Evolutionary conservation across 2,329 filamentous ascomycete genomes (phyloP), one percentile per base, ranked within the genome.

Genomic region (Sclerotinia glacialis): DNA sequence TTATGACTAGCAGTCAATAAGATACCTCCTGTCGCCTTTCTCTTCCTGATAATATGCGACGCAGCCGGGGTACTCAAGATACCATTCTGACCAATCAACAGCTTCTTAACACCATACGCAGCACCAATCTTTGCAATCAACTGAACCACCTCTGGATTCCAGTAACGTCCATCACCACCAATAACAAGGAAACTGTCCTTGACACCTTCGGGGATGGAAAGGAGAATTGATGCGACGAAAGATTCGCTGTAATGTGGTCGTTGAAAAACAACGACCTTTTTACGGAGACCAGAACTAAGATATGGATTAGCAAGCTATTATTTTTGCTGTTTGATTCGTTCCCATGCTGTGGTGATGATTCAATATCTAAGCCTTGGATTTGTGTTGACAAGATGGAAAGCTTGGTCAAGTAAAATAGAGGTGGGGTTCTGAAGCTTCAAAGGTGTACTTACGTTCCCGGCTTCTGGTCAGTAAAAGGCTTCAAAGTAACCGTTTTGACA

Each of bases 231-330:
- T 71, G 94, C 85, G 73, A 99, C 86, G 79, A 99, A 99, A 63
- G 94, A 88, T 82, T 99, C 95, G 80, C 92, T 93, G 85, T 99
- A 99, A 82, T 99, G 86, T 68, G 89, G 84, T 80, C 97, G 85
- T 80, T 99, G 92, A 85, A 99, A 99, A 78, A 97, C 91, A 77
- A 92, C 93, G 82, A 98, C 95, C 87, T 96, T 98, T 83, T 99
- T 99, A 72, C 95, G 93, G 79, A 99, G 92, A 80, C 95, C 95
- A 73, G 95, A 99, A 74, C 94, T 98, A 68, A 69, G 71, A 16
- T 65, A 70, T 69, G 72, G 44, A 28, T 61, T 44, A 62, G 54
- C 40, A 53, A 26, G 23, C 21, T 21, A 21, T 14, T 2, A 7
- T 42, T 12, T 40, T n/a, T 2, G 26, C 11, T 28, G 9, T 11